Percentiles rank a stretch among this genome's conserved stretches.
Conservation (phyloP, 2,329 filamentous ascomycete species). For the Fusarium liriodendri region DNA sequence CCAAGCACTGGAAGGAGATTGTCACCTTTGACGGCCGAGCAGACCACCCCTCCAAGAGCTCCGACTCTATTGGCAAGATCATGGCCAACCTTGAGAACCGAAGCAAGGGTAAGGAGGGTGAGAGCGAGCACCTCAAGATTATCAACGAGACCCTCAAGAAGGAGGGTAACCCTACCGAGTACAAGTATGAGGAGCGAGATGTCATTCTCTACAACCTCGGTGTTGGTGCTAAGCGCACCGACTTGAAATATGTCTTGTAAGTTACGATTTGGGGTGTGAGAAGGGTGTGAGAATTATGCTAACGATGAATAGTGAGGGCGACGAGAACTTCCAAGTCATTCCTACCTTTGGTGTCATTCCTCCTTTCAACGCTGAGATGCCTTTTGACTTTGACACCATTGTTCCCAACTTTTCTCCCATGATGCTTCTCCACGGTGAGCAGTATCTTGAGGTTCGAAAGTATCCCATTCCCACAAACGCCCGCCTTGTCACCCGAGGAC, state of each 20-base stretch:
- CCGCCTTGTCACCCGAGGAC: slow-evolving; percentile 78
- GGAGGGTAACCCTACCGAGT: slow-evolving; percentile 78
- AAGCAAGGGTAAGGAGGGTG: slow-evolving; percentile 63
- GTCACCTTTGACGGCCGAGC: slow-evolving; percentile 87
- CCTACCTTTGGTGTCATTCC: slow-evolving; percentile 97
- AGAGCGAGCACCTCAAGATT: slow-evolving; percentile 75
- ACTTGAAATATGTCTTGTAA: slow-evolving; percentile 85
- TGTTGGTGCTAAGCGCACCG: slow-evolving; percentile 88
- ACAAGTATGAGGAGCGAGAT: slow-evolving; percentile 86
- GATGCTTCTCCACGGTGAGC: slow-evolving; percentile 99
- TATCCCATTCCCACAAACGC: slow-evolving; percentile 90
- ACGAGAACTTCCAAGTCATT: slow-evolving; percentile 91
- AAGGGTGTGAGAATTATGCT: background rate
- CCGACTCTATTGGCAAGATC: slow-evolving; percentile 81
- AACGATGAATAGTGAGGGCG: slow-evolving; percentile 71
- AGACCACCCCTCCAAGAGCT: slow-evolving; percentile 84
- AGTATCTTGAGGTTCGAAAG: slow-evolving; percentile 94
- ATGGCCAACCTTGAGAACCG: slow-evolving; percentile 88
- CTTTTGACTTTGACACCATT: slow-evolving; percentile 83
- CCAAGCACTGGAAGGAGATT: slow-evolving; percentile 81
- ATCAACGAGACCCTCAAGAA: slow-evolving; percentile 82
- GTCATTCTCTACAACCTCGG: slow-evolving; percentile 96
- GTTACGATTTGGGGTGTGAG: slow-evolving; percentile 27
- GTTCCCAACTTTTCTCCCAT: slow-evolving; percentile 97
- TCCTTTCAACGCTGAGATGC: slow-evolving; percentile 85